phyloP scores from a whole-genome alignment of 1,284 basidiomycete genomes.

The Malassezia arunalokei region DNA sequence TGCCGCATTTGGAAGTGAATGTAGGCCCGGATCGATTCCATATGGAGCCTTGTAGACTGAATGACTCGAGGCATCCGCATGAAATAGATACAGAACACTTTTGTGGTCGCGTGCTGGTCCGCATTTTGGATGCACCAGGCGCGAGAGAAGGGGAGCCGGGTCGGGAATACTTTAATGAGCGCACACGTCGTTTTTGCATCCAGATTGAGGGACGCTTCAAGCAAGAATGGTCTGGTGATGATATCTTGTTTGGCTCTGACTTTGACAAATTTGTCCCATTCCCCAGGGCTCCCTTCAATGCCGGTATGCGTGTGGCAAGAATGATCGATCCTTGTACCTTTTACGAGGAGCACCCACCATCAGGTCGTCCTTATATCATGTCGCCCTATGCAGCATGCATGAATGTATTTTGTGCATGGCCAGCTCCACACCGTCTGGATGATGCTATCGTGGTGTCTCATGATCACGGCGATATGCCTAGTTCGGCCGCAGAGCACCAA shows the following conservation, averaged over 20 bases:
- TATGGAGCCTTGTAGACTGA: conserved; percentile 44
- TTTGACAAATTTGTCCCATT: conserved; percentile 43
- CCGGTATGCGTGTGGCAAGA: conserved; percentile 47
- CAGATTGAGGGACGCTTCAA: conserved; percentile 49
- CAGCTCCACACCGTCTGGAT: conserved; percentile 37
- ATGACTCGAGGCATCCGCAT: conserved; percentile 43
- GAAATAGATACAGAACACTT: conserved; percentile 48
- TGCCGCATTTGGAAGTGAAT: conserved; percentile 42
- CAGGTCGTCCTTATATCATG: conserved; percentile 48
- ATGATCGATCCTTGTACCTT: conserved; percentile 46
- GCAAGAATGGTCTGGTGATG: conserved; percentile 28
- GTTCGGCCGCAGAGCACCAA: conserved; percentile 21
- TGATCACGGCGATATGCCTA: conserved; percentile 23
- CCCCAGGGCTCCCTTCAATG: conserved; percentile 45
- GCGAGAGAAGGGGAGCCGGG: conserved; percentile 33
- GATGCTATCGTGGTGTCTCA: conserved; percentile 46
- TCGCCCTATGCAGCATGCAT: conserved; percentile 47
- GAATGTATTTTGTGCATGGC: conserved; percentile 48
- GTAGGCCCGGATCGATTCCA: conserved; percentile 47
- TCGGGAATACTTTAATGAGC: conserved; percentile 39
- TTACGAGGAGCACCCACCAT: conserved; percentile 43
- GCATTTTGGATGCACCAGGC: conserved; percentile 46
- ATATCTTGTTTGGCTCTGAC: conserved; percentile 40
- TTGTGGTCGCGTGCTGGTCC: conserved; percentile 47
- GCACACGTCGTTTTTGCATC: conserved; percentile 47